Evolutionary conservation across 768 basidiomycete species (phyloP), one percentile per base, ranked within the genome.

Genomic region (Mycena galopus): DNA sequence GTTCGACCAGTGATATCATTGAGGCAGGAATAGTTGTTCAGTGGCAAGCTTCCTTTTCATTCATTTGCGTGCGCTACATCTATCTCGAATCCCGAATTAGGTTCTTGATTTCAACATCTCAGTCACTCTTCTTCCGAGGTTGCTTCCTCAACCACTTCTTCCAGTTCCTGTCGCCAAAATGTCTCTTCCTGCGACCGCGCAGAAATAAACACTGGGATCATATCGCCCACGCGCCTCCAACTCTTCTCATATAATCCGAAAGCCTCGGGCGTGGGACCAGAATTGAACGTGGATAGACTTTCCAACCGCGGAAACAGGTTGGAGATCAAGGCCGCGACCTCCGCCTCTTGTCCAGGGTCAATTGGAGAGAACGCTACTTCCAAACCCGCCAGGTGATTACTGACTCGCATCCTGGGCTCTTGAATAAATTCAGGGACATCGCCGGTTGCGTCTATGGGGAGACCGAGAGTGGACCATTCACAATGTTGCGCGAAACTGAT

Each of bases 241-340:
- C 44, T 66, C 37, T 27, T 37, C 17, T 6, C 25, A n/a, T 65
- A 32, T 2, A 23, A 1, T 4, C 1, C 19, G 17, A 71, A 37
- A 59, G 51, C 58, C 37, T 33, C 42, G 32, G 57, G 23, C 21
- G 30, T 0, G 0, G 56, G n/a, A 21, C 9, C 16, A 59, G 62
- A 30, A 25, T 14, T 9, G 21, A n/a, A 61, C 25, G 51, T 4
- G 23, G 23, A 67, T 0, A 67, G 33, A 63, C 37, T 64, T 53
- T 67, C 53, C 33, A 72, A 23, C 0, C 29, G 6, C 21, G 60
- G 42, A 17, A 72, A 72, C 21, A 72, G 32, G 57, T 72, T 67
- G n/a, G 71, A 72, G 5, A 72, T 21, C 56, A 67, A 72, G 16
- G 71, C 71, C 17, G 71, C 71, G 9, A 59, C 42, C 3, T 23